Base-by-base conservation (phyloP, 164 flowering plant species). In the Protea cynaroides region DNA sequence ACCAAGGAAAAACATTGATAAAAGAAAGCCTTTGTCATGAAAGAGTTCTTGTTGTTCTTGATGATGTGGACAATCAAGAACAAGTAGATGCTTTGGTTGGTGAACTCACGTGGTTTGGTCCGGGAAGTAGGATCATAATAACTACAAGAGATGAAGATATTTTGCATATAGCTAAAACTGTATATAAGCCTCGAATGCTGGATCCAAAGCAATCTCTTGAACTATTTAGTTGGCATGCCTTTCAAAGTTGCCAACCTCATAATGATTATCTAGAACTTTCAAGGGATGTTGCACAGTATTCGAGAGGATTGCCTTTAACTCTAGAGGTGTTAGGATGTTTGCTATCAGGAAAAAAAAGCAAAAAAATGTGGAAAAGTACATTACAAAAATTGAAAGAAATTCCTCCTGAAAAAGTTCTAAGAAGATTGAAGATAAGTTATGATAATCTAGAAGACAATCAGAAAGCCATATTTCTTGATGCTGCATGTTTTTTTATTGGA, bases 341-440 rank as follows among this genome's bases (percentile, higher is more conserved):
- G 17, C 21, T 54, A 8, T 55, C 19, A 12, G 47, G 29, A 19
- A 9, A 4, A 37, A 51, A 51, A 23, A n/a, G 56, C 25, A 62
- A 43, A n/a, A n/a, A 14, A 1, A 25, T 52, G 44, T 61, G 81
- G 82, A 50, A 69, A 37, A n/a, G n/a, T n/a, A n/a, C n/a, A n/a
- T n/a, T n/a, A n/a, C n/a, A n/a, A n/a, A n/a, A n/a, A n/a, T n/a
- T n/a, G n/a, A n/a, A n/a, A n/a, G n/a, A n/a, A n/a, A n/a, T n/a
- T n/a, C n/a, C n/a, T n/a, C n/a, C n/a, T n/a, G n/a, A n/a, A n/a
- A n/a, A n/a, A n/a, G n/a, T n/a, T n/a, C n/a, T n/a, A n/a, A n/a
- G n/a, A n/a, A n/a, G n/a, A n/a, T n/a, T n/a, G n/a, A n/a, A n/a
- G n/a, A n/a, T n/a, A n/a, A n/a, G n/a, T n/a, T n/a, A n/a, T n/a